Evolutionary conservation across 805 yeast species (phyloP).

Genomic region (Candida nemodendra): DNA sequence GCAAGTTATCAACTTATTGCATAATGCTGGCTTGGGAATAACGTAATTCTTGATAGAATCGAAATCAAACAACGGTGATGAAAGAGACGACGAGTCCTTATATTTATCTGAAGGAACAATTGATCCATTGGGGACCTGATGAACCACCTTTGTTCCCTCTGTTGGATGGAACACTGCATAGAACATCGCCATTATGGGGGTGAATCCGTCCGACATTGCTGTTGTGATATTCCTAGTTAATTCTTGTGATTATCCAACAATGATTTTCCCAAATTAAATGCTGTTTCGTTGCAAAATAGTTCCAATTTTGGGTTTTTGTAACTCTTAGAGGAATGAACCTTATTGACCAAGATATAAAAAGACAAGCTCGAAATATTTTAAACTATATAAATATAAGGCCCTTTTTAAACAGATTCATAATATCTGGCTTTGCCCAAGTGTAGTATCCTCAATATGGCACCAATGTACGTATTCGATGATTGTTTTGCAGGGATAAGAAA

Average conservation of each 20-base stretch:
- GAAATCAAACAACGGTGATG: conserved; percentile 62
- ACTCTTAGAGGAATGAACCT: too few relatives aligned
- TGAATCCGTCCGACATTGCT: conserved; percentile 56
- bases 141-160: conserved; percentile 88
- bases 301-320: too few relatives aligned
- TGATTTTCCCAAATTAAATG: too few relatives aligned
- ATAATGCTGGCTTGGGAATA: conserved; percentile 89
- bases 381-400: too few relatives aligned
- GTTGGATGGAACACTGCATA: conserved; percentile 94
- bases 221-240: too few relatives aligned
- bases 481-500: too few relatives aligned
- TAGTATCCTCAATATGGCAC: conserved; percentile 17
- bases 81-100: conserved; percentile 36
- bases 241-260: too few relatives aligned
- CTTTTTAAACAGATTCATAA: neutral
- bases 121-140: conserved; percentile 84
- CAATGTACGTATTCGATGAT: conserved; percentile 27
- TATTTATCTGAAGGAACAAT: conserved; percentile 40
- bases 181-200: conserved; percentile 84
- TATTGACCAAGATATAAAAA: too few relatives aligned
- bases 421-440: neutral
- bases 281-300: too few relatives aligned
- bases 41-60: conserved; percentile 85
- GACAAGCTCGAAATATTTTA: too few relatives aligned
- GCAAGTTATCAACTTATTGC: conserved; percentile 76